Evolutionary conservation across 306 rosid species (phyloP).

Genomic region (Luffa aegyptiaca): DNA sequence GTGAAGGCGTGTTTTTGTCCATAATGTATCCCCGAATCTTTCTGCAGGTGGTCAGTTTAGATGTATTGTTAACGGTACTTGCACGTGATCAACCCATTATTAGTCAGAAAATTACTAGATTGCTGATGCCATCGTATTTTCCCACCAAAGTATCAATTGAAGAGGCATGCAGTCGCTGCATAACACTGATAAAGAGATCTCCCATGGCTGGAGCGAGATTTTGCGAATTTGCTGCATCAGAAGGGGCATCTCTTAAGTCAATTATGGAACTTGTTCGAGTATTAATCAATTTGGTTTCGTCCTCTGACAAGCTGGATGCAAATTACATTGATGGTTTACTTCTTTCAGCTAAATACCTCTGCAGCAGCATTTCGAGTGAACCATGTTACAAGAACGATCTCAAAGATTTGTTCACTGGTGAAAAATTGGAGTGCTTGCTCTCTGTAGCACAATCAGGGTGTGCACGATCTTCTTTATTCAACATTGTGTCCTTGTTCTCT

Average conservation of each 20-base stretch:
- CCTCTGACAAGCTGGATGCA: slow-evolving; percentile 37
- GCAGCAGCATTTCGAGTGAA: slow-evolving; percentile 42
- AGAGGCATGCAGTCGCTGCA: slow-evolving; percentile 87
- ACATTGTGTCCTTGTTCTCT: slow-evolving; percentile 50
- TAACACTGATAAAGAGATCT: slow-evolving; percentile 66
- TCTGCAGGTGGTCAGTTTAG: slow-evolving; percentile 59
- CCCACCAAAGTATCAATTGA: slow-evolving; percentile 54
- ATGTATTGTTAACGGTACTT: slow-evolving; percentile 47
- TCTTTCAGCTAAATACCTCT: slow-evolving; percentile 48
- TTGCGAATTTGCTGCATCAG: slow-evolving; percentile 51
- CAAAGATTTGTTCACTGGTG: slow-evolving; percentile 48
- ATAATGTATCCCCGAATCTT: slow-evolving; percentile 13
- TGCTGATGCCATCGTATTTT: slow-evolving; percentile 80
- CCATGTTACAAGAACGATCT: slow-evolving; percentile 33
- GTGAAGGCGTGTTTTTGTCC: background rate
- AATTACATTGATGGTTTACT: slow-evolving; percentile 65
- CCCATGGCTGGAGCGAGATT: slow-evolving; percentile 88
- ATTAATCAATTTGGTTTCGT: slow-evolving; percentile 42
- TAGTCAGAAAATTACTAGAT: slow-evolving; percentile 67
- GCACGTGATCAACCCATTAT: slow-evolving; percentile 62
- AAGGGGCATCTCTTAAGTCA: slow-evolving; percentile 62
- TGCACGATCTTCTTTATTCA: slow-evolving; percentile 65
- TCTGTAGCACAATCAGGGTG: slow-evolving; percentile 37
- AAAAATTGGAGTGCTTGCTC: slow-evolving; percentile 49
- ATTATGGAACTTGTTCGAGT: slow-evolving; percentile 56